A percentile compares a stretch with the other conserved stretches of the same genome.
Conservation (phyloP, 805 yeast genomes). For the Suhomyces pyralidae region DNA sequence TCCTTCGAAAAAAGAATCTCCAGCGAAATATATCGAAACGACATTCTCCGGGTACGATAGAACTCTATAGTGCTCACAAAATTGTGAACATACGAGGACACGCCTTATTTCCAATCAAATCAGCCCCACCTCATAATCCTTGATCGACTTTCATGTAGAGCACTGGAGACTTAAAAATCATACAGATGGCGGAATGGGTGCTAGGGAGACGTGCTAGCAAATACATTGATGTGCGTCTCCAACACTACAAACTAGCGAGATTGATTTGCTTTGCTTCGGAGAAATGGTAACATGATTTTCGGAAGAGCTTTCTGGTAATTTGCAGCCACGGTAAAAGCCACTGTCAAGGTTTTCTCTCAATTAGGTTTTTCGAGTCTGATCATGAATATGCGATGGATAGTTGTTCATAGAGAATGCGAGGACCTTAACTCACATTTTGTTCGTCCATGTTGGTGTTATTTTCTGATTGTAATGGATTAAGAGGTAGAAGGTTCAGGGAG, state of each 20-base stretch:
- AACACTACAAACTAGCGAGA: neutral
- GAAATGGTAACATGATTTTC: neutral
- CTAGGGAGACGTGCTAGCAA: neutral
- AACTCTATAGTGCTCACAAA: neutral
- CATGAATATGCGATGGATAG: too few species aligned
- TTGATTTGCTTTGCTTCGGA: neutral
- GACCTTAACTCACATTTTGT: too few species aligned
- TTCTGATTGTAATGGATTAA: too few species aligned
- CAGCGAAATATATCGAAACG: neutral
- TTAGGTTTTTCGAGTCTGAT: too few species aligned
- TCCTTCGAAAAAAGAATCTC: neutral
- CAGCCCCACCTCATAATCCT: neutral
- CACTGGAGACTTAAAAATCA: neutral
- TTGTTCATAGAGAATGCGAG: too few species aligned
- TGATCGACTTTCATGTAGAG: neutral
- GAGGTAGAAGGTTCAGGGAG: too few species aligned
- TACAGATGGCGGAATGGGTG: neutral
- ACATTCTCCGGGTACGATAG: neutral
- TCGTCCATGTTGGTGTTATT: too few species aligned
- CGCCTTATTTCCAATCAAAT: neutral
- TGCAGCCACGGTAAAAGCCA: neutral
- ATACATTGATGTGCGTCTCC: neutral
- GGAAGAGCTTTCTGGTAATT: neutral
- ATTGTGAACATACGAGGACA: neutral
- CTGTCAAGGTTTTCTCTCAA: neutral